These are phyloP conservation scores for Krasilnikovozyma curviuscula DNA, from an alignment of 768 basidiomycete species.

Conservation along the genomic window DNA sequence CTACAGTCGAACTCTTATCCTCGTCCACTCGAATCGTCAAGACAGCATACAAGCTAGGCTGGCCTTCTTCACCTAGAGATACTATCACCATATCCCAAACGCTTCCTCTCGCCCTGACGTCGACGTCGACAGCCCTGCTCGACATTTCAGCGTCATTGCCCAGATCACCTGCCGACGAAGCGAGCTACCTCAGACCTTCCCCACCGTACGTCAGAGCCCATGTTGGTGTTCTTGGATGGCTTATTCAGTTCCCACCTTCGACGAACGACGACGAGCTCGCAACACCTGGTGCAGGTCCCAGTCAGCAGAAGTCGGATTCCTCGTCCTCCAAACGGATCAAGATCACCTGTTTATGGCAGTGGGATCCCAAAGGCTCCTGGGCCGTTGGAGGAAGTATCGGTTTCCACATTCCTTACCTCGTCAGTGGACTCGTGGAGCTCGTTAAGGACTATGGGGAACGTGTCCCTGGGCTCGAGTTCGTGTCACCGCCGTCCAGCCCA, in stretches of 20 bases:
- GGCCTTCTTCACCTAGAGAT: constrained; percentile 93
- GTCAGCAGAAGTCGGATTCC: constrained; percentile 20
- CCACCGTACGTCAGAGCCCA: constrained; percentile 84
- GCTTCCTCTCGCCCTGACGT: constrained; percentile 56
- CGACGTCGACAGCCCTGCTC: too few species aligned
- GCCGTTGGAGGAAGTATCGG: constrained; percentile 49
- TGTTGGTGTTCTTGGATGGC: constrained; percentile 77
- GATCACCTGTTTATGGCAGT: constrained; percentile 87
- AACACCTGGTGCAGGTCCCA: background rate
- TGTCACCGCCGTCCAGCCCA: too few species aligned
- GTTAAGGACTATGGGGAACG: constrained; percentile 54
- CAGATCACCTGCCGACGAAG: constrained; percentile 72
- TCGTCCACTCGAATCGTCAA: constrained; percentile 64
- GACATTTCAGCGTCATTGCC: constrained; percentile 88
- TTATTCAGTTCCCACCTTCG: constrained; percentile 48
- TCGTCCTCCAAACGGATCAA: constrained; percentile 30
- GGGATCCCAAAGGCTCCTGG: constrained; percentile 76
- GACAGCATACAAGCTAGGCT: constrained; percentile 80
- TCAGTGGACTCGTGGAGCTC: constrained; percentile 60
- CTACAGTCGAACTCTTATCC: constrained; percentile 69
- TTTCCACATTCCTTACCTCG: constrained; percentile 72
- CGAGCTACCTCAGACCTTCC: constrained; percentile 71
- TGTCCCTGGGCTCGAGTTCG: constrained; percentile 49
- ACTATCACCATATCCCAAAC: constrained; percentile 81
- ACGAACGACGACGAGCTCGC: constrained; percentile 14